A percentile compares a stretch with the other conserved stretches of the same genome.
These are phyloP conservation scores for Apophysomyces sp. DNA, from an alignment of 371 early-diverging fungal species.

Conservation along the genomic window DNA sequence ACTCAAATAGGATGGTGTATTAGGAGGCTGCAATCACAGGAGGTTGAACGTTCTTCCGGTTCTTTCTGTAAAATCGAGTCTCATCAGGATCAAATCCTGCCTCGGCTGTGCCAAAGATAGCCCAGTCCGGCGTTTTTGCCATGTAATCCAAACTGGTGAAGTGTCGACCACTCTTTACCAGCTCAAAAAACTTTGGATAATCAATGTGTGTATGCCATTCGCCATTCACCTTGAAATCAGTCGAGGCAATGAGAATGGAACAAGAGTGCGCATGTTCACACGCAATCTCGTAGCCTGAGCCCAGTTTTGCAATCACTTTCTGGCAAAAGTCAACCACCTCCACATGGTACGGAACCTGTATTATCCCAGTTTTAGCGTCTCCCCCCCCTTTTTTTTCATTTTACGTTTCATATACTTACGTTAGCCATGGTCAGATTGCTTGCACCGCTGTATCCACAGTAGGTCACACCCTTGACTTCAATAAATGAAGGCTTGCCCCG, in stretches of 20 bases:
- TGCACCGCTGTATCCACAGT: constrained; percentile 69
- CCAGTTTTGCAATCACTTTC: constrained; percentile 52
- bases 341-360: constrained; percentile 70
- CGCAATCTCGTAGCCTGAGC: constrained; percentile 70
- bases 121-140: constrained; percentile 78
- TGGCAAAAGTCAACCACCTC: constrained; percentile 77
- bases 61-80: constrained; percentile 68
- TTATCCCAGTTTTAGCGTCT: no score
- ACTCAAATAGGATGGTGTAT: neutral
- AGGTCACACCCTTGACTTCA: constrained; percentile 77
- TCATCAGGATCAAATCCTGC: constrained; percentile 81
- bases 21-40: neutral
- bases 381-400: constrained; percentile 17
- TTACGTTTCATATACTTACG: constrained; percentile 23
- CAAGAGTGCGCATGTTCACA: constrained; percentile 79
- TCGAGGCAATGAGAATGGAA: constrained; percentile 71
- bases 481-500: constrained; percentile 79
- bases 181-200: constrained; percentile 71
- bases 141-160: constrained; percentile 74
- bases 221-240: constrained; percentile 67
- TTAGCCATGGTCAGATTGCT: constrained; percentile 73
- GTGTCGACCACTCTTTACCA: constrained; percentile 60
- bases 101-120: constrained; percentile 70
- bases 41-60: constrained; percentile 33
- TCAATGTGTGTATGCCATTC: constrained; percentile 85